Percentiles rank a stretch among this genome's conserved stretches.
Evolutionary conservation across 495 filamentous ascomycete species (phyloP).

Genomic region (Chaetomium cochliodes): DNA sequence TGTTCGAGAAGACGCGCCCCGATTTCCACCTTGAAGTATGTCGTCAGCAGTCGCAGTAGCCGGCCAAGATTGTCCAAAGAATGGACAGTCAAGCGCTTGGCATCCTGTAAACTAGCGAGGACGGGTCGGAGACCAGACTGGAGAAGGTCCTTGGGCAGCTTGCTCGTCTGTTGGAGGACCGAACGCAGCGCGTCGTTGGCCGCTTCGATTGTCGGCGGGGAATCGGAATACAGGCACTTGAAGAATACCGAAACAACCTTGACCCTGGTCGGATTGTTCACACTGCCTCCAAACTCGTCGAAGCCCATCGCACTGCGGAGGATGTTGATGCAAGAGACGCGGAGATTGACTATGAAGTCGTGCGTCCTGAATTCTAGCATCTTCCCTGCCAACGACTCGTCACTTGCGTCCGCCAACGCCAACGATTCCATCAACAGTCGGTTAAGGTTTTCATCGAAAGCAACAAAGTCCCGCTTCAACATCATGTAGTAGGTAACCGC

Average conservation of each 20-base stretch:
- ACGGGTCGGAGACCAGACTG: constrained; percentile 94
- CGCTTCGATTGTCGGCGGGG: constrained; percentile 86
- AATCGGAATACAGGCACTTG: constrained; percentile 91
- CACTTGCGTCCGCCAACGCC: constrained; percentile 87
- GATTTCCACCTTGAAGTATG: constrained; percentile 99
- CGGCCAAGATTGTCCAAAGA: constrained; percentile 89
- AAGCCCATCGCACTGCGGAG: constrained; percentile 90
- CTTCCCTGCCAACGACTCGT: constrained; percentile 82
- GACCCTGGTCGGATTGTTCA: constrained; percentile 68
- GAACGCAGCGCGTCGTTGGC: constrained; percentile 83
- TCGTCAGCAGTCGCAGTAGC: constrained; percentile 84
- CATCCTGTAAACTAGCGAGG: constrained; percentile 91
- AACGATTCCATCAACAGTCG: constrained; percentile 88
- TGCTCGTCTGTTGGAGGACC: constrained; percentile 82
- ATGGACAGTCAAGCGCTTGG: constrained; percentile 82
- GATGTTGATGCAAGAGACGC: constrained; percentile 90
- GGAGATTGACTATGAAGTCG: constrained; percentile 84
- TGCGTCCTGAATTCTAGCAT: constrained; percentile 85
- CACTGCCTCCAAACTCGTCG: constrained; percentile 72
- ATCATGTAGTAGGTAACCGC: constrained; percentile 91
- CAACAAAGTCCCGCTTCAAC: constrained; percentile 78
- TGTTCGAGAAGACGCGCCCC: constrained; percentile 87
- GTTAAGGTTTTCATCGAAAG: constrained; percentile 86
- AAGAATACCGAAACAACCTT: constrained; percentile 96
- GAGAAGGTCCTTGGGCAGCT: constrained; percentile 90